Evolutionary conservation across 108 stramenopile genomes (phyloP).

Genomic region (Nitzschia inconspicua): DNA sequence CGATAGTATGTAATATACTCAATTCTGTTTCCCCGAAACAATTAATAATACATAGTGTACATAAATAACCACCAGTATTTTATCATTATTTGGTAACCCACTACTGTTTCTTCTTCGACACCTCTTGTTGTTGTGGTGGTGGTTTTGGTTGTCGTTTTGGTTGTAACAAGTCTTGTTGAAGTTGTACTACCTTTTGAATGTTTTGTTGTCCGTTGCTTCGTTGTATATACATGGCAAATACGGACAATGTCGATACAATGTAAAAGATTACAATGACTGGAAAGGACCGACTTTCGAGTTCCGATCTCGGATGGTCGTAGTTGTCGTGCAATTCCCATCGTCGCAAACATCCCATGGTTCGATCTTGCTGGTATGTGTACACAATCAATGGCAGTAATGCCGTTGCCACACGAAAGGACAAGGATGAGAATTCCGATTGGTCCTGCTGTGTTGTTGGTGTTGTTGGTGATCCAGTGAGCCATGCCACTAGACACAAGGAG

Average conservation of each 20-base stretch:
- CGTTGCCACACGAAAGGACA: constrained; percentile 10
- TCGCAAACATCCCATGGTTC: neutral
- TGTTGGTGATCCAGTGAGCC: constrained; percentile 1
- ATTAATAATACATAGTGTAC: too few relatives aligned
- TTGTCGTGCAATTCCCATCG: too few relatives aligned
- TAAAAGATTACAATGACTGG: constrained; percentile 66
- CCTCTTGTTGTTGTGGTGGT: too few relatives aligned
- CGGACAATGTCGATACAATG: constrained; percentile 40
- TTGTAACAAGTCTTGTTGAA: constrained; percentile 29
- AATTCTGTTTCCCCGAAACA: too few relatives aligned
- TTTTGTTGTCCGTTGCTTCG: constrained; percentile 3
- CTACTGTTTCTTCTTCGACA: too few relatives aligned
- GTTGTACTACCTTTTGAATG: constrained; percentile 13
- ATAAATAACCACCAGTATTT: too few relatives aligned
- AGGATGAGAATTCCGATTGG: constrained; percentile 14
- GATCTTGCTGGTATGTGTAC: neutral
- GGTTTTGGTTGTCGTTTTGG: too few relatives aligned
- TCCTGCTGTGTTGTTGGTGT: too few relatives aligned
- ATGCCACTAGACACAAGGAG: constrained; percentile 4
- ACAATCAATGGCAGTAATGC: constrained; percentile 21
- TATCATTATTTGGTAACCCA: too few relatives aligned
- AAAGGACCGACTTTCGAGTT: constrained; percentile 18
- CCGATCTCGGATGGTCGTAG: too few relatives aligned
- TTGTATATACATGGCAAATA: constrained; percentile 53
- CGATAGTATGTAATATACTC: too few relatives aligned